Base-by-base conservation (phyloP, 805 yeast species). In the Candida maesae region DNA sequence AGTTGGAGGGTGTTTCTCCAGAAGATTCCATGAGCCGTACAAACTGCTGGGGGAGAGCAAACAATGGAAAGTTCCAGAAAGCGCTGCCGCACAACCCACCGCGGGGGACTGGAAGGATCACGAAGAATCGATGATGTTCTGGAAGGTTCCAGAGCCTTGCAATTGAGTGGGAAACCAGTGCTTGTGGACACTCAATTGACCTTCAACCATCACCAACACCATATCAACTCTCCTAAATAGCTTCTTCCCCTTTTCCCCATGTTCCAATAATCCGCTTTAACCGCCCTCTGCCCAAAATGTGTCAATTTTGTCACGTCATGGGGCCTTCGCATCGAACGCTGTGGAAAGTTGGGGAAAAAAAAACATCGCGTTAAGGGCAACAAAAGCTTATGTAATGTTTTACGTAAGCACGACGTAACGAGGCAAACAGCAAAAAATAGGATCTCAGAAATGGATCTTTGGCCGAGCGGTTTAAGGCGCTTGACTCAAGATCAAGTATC, bases 391-490 rank as follows among this genome's bases (percentile, higher is more conserved):
- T n/a, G 28, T 25, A 25, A 25, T 25, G 5, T 28, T 6, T 28
- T 28, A 28, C 12, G 18, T 28, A 28, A 28, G 31, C 31, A 14
- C 6, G 6, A 28, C 13, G 6, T n/a, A 6, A 16, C 18, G 17
- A 6, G 31, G 31, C 6, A 16, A 28, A 28, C 31, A 5, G 31
- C 15, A 14, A 14, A 8, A 14, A 8, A 14, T 28, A 6, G 7
- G 8, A 14, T 13, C 7, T 28, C 11, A 8, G n/a, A 38, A 38
- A 34, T 46, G 50, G 50, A 46, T 46, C 50, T 46, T 44, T 46
- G 50, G 50, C 50, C 50, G 50, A 46, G 50, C 50, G 50, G 50
- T 46, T 46, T 46, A 46, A 46, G 50, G 50, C 50, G 50, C 50
- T 46, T 36, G 50, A 46, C 50, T 46, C 50, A 46, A 46, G 50